These are phyloP conservation scores for Panicum hallii DNA, from an alignment of 202 grass and related monocot genomes.

Conservation along the genomic window DNA sequence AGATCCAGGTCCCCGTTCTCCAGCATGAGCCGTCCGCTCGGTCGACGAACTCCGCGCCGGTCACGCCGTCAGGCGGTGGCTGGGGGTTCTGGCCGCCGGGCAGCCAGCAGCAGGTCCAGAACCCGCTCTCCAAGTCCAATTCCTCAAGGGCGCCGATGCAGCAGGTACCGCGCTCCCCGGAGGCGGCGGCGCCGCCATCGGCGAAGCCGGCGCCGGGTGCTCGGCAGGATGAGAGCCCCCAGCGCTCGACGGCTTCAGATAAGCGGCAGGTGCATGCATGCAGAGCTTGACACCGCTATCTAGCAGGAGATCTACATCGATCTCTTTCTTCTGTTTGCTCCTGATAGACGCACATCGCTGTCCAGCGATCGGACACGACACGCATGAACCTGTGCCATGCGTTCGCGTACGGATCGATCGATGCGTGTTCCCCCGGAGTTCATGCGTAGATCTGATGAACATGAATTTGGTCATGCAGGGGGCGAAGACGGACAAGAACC, in stretches of 20 bases:
- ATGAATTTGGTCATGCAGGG: constrained; percentile 45
- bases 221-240: constrained; percentile 31
- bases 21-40: constrained; percentile 21
- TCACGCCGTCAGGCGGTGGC: constrained; percentile 14
- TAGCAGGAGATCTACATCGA: constrained; percentile 37
- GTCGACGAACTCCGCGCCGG: constrained; percentile 12
- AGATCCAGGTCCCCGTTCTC: constrained; percentile 37
- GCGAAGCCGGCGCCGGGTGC: neutral
- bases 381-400: neutral
- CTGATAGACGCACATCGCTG: constrained; percentile 32
- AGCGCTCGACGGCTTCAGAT: constrained; percentile 37
- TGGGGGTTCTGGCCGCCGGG: constrained; percentile 56
- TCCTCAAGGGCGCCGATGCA: constrained; percentile 37
- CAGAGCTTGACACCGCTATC: constrained; percentile 34
- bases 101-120: constrained; percentile 39
- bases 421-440: neutral
- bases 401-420: neutral
- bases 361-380: constrained; percentile 6
- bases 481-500: constrained; percentile 75
- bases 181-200: neutral
- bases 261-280: constrained; percentile 79
- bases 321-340: neutral
- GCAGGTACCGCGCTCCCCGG: constrained; percentile 41
- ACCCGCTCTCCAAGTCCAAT: constrained; percentile 45
- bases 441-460: constrained; percentile 27